A percentile compares a stretch with the other conserved stretches of the same genome.
phyloP scores from a whole-genome alignment of 2,329 filamentous ascomycete genomes.

The Chaetomiaceae sp. region DNA sequence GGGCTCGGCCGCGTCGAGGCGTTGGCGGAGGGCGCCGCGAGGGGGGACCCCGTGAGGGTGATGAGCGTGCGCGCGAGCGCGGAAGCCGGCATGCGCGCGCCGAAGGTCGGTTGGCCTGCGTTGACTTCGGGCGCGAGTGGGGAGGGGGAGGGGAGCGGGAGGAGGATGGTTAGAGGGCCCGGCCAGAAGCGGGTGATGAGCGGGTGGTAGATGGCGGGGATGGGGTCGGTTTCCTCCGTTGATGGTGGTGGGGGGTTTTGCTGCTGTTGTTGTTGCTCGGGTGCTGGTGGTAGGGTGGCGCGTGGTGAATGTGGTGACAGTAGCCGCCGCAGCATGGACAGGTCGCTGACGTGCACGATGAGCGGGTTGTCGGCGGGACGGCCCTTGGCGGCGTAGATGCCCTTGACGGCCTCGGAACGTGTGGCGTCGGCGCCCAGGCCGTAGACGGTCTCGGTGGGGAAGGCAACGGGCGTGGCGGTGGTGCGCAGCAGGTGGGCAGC shows the following conservation, averaged over 20 bases:
- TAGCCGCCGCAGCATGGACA: constrained; percentile 65
- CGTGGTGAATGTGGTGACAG: constrained; percentile 33
- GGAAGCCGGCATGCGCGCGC: constrained; percentile 81
- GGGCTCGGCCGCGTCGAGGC: constrained; percentile 90
- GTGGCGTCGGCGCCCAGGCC: constrained; percentile 95
- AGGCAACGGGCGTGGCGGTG: constrained; percentile 74
- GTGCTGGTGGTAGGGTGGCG: constrained; percentile 8
- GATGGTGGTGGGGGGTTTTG: no score
- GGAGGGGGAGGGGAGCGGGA: constrained; percentile 67
- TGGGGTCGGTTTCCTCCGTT: constrained; percentile 31
- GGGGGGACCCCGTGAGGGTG: constrained; percentile 64
- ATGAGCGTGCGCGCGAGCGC: constrained; percentile 85
- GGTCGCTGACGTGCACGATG: constrained; percentile 83
- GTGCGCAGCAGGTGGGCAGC: constrained; percentile 61
- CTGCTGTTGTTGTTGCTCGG: not conserved
- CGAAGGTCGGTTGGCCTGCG: constrained; percentile 76
- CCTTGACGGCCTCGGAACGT: constrained; percentile 70
- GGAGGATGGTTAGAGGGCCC: constrained; percentile 82
- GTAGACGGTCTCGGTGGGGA: constrained; percentile 97
- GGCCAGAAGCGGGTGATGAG: constrained; percentile 88
- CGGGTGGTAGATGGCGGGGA: constrained; percentile 71
- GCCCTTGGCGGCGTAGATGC: constrained; percentile 90
- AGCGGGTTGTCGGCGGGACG: constrained; percentile 90
- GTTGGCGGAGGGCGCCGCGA: constrained; percentile 91
- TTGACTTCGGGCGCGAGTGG: constrained; percentile 86